These are phyloP conservation scores for Macadamia tetraphylla DNA, from an alignment of 164 flowering plant genomes.

Conservation along the genomic window DNA sequence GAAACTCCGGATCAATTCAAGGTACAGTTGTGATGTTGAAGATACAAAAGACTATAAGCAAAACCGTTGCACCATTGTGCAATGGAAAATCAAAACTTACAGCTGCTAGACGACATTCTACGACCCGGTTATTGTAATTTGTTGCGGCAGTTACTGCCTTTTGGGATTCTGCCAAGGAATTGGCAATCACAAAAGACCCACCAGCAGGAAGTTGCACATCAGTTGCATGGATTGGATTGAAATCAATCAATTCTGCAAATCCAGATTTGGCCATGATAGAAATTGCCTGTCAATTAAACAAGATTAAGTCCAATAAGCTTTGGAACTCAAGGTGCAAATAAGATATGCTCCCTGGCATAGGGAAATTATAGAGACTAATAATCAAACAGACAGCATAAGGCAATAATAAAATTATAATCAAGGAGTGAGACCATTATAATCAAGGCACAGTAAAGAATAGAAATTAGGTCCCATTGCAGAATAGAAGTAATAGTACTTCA, in stretches of 20 bases:
- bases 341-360: background rate
- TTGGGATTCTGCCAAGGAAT: constrained; percentile 92
- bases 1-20: background rate
- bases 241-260: constrained; percentile 93
- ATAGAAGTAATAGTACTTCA: too few relatives aligned
- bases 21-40: background rate
- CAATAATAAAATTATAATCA: background rate
- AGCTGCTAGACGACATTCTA: constrained; percentile 90
- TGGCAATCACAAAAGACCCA: constrained; percentile 86
- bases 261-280: constrained; percentile 95
- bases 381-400: background rate
- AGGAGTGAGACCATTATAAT: too few relatives aligned
- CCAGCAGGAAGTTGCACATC: constrained; percentile 95
- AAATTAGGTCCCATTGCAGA: too few relatives aligned
- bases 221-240: constrained; percentile 91
- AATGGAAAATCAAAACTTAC: constrained; percentile 38
- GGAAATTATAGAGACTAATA: background rate
- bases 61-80: constrained; percentile 1
- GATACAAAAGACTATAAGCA: background rate
- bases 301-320: background rate
- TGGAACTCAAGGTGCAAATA: background rate
- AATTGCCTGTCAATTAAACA: constrained; percentile 58
- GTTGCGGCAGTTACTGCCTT: constrained; percentile 98
- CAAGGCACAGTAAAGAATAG: too few relatives aligned
- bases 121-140: constrained; percentile 94